These are phyloP conservation scores for Remersonia thermophila DNA, from an alignment of 2,329 filamentous ascomycete species.

Conservation along the genomic window DNA sequence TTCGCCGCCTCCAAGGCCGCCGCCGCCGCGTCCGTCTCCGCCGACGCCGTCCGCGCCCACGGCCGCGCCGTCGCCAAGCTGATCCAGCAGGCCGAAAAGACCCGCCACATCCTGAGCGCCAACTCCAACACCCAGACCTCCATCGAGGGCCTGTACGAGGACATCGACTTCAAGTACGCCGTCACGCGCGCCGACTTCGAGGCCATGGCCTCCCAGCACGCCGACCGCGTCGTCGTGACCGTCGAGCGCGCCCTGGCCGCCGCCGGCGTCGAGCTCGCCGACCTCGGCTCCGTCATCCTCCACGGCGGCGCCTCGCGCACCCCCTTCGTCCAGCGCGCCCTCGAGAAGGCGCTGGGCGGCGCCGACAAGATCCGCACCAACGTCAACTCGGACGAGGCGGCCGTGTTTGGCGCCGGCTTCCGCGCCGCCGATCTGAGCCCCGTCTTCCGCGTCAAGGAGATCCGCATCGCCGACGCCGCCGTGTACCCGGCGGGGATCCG, in stretches of 20 bases:
- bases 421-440: conserved; percentile 85
- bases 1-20: conserved; percentile 60
- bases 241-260: conserved; percentile 62
- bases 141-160: conserved; percentile 84
- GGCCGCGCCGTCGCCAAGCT: conserved; percentile 80
- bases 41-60: conserved; percentile 55
- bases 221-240: conserved; percentile 53
- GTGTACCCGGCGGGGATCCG: conserved; percentile 63
- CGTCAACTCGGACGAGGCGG: conserved; percentile 93
- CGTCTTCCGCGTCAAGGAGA: conserved; percentile 96
- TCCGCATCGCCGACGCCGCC: conserved; percentile 66
- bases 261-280: conserved; percentile 58
- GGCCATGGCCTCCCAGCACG: conserved; percentile 55
- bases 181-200: conserved; percentile 72
- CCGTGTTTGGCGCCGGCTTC: conserved; percentile 91
- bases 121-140: conserved; percentile 70
- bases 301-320: conserved; percentile 85
- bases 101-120: conserved; percentile 83
- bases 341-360: conserved; percentile 63
- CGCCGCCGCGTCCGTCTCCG: conserved; percentile 50
- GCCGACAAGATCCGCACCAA: conserved; percentile 77
- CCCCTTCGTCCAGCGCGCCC: conserved; percentile 82
- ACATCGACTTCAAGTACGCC: conserved; percentile 89
- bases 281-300: conserved; percentile 83
- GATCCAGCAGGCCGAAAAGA: conserved; percentile 80